phyloP scores from a whole-genome alignment of 306 rosid species.

The Mimosa bimucronata region DNA sequence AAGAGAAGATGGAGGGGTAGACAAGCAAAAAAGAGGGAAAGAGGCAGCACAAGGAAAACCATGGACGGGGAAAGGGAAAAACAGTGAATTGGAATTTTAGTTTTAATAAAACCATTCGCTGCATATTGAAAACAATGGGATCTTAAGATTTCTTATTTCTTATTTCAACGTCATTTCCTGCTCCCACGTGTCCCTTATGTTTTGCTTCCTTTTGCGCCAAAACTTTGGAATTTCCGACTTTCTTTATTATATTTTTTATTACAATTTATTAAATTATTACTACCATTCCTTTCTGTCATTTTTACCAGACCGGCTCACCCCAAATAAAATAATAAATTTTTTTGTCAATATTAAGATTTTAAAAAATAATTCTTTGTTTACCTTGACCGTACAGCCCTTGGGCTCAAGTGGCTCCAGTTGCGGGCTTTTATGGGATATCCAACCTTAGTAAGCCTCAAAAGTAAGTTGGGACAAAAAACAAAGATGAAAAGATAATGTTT shows the following conservation, averaged over 20 bases:
- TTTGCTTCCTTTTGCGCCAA: background rate
- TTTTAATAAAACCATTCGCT: constrained; percentile 16
- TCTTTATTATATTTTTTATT: background rate
- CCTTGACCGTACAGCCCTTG: no score
- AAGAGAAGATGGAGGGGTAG: background rate
- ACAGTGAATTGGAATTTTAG: background rate
- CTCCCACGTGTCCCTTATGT: background rate
- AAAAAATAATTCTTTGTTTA: no score
- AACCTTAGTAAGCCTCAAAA: no score
- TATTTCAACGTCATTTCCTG: background rate
- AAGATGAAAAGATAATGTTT: no score
- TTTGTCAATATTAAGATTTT: no score
- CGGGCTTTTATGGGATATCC: no score
- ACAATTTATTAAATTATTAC: no score
- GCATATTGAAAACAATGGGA: background rate
- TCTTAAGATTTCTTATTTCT: background rate
- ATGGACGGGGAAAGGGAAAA: background rate
- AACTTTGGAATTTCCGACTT: background rate
- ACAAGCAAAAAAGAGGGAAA: background rate
- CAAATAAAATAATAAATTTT: no score
- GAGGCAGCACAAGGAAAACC: background rate
- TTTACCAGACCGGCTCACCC: background rate
- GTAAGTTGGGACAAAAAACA: no score
- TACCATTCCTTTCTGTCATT: background rate
- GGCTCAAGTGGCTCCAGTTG: no score